Evolutionary conservation across 768 basidiomycete genomes (phyloP), one percentile per base, ranked within the genome.

Genomic region (Amanita subjunquillea): DNA sequence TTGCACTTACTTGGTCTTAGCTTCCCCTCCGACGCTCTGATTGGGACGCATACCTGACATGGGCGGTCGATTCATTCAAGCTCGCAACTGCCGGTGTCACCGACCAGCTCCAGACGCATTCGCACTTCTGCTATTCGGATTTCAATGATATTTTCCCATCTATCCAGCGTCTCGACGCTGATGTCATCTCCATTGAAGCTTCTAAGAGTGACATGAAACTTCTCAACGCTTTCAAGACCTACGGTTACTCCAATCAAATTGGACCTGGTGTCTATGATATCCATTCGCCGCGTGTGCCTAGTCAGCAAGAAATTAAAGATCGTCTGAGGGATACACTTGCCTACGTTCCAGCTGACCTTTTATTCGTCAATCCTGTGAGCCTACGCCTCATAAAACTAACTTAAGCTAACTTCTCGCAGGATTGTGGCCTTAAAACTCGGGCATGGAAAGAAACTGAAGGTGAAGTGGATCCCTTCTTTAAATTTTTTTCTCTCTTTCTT

Each of bases 61-160:
- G 96, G 96, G 94, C 96, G 46, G 93, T 97, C 56, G 92, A 97
- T 73, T 96, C 95, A 57, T 99, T 99, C 83, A 93, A 93, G 72
- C 84, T 98, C 57, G 74, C 96, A 48, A 98, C 95, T 54, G 91
- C 96, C 17, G 96, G 95, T 69, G 96, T 98, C 62, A 80, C 80
- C 65, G 87, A 98, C 67, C 76, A 83, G 56, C 89, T 91, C 63
- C 95, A 98, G 74, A 92, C 93, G 61, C 95, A 97, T 77, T 97
- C 93, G 48, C 96, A 99, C 79, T 95, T 95, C 81, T 95, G 92
- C 77, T 94, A 92, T 77, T 97, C 94, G 53, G 94, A 97, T 77
- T 98, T 97, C 67, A 90, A 87, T 73, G 91, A 96, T 67, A 97
- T 97, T 74, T 97, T 97, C 89, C 83, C 89, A 29, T 94, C 90